Conservation (phyloP, 768 basidiomycete genomes). For the Hericium rajendrae region DNA sequence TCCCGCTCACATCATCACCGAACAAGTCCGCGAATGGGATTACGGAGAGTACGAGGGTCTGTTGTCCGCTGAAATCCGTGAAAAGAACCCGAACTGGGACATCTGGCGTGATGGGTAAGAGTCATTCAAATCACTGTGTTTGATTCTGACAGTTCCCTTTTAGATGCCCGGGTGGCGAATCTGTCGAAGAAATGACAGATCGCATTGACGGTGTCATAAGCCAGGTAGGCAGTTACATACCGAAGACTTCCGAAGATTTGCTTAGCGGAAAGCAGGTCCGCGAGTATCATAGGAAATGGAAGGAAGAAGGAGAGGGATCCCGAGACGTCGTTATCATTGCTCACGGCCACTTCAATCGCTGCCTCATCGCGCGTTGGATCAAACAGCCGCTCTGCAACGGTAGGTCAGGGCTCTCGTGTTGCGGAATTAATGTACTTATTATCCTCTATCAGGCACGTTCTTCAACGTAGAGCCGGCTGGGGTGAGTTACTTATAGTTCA, state of each 20-base stretch:
- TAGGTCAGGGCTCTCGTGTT: slow-evolving; percentile 16
- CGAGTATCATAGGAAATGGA: slow-evolving; percentile 61
- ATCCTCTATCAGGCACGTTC: slow-evolving; percentile 4
- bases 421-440: not conserved
- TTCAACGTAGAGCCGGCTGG: slow-evolving; percentile 12
- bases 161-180: slow-evolving; percentile 87
- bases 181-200: slow-evolving; percentile 63
- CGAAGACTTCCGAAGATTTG: not conserved
- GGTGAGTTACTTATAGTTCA: slow-evolving; percentile 6
- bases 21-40: slow-evolving; percentile 78
- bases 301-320: slow-evolving; percentile 53
- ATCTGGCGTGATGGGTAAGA: slow-evolving; percentile 81
- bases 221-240: slow-evolving; percentile 34
- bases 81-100: slow-evolving; percentile 50
- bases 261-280: slow-evolving; percentile 40
- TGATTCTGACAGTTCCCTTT: not conserved
- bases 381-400: slow-evolving; percentile 52
- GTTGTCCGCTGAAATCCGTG: slow-evolving; percentile 65
- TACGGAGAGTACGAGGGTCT: slow-evolving; percentile 90
- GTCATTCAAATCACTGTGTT: not conserved
- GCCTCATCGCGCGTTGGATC: slow-evolving; percentile 78
- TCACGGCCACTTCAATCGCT: slow-evolving; percentile 77
- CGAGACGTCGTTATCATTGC: slow-evolving; percentile 85
- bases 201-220: slow-evolving; percentile 72
- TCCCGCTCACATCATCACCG: slow-evolving; percentile 50